These are phyloP conservation scores for Pestalotiopsis sp. DNA, from an alignment of 2,329 filamentous ascomycete species.

Conservation along the genomic window DNA sequence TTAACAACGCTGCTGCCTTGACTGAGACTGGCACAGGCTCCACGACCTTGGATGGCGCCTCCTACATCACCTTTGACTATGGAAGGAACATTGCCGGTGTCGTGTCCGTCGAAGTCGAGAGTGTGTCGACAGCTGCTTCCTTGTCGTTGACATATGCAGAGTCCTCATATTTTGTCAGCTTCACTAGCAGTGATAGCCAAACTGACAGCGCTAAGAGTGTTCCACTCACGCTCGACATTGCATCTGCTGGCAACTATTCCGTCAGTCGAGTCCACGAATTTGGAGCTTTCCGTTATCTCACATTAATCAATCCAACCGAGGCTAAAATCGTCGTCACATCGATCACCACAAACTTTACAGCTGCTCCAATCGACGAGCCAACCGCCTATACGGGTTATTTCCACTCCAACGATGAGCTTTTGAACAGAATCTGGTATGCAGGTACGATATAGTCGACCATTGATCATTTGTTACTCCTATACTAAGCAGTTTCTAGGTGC, in stretches of 20 bases:
- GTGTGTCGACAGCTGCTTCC: not conserved
- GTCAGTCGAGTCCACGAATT: not conserved
- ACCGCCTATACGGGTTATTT: conserved; percentile 49
- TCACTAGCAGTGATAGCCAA: not conserved
- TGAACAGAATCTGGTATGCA: conserved; percentile 56
- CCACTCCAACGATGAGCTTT: conserved; percentile 45
- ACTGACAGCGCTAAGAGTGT: not conserved
- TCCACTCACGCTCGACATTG: not conserved
- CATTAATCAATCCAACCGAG: not conserved
- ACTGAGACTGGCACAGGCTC: not conserved
- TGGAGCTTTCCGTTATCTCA: not conserved
- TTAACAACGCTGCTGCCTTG: not conserved
- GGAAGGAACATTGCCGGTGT: not conserved
- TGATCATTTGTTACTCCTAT: not conserved
- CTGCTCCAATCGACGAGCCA: not conserved
- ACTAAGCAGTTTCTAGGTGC: conserved; percentile 32
- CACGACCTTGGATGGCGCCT: not conserved
- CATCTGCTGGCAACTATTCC: not conserved
- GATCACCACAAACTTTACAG: not conserved
- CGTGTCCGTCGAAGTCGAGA: not conserved
- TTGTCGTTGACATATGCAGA: not conserved
- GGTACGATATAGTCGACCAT: not conserved
- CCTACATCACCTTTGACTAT: not conserved
- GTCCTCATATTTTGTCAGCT: not conserved
- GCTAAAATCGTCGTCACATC: not conserved